A percentile compares a stretch with the other conserved stretches of the same genome.
These are phyloP conservation scores for Candida silvicultrix DNA, from an alignment of 805 yeast species.

Conservation along the genomic window DNA sequence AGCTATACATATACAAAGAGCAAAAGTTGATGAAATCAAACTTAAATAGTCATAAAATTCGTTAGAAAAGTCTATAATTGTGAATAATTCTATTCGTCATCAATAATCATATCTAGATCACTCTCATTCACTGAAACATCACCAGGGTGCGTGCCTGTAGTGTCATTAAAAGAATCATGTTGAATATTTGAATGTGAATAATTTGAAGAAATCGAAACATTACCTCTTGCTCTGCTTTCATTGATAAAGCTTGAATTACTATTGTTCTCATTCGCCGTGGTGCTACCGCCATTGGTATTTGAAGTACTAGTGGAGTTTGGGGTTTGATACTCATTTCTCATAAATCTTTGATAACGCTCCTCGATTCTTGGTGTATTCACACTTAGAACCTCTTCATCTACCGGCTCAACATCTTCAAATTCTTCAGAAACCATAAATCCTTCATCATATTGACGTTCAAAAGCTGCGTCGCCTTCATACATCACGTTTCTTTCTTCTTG, in stretches of 20 bases:
- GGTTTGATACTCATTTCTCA: constrained; percentile 6
- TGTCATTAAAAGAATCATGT: constrained; percentile 8
- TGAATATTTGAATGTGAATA: constrained; percentile 14
- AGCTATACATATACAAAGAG: constrained; percentile 72
- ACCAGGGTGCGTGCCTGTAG: constrained; percentile 9
- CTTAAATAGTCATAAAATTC: constrained; percentile 2
- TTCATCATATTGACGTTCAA: constrained; percentile 15
- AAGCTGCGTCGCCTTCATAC: constrained; percentile 12
- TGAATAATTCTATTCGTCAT: constrained; percentile 20
- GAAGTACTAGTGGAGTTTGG: not conserved
- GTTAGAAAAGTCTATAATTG: constrained; percentile 3
- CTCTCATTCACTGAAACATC: constrained; percentile 26
- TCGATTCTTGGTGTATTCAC: constrained; percentile 2
- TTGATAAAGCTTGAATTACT: constrained; percentile 19
- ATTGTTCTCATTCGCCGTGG: constrained; percentile 18
- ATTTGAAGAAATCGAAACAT: constrained; percentile 4
- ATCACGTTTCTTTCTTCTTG: constrained; percentile 16
- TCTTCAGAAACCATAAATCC: constrained; percentile 32
- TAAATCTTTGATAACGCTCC: not conserved
- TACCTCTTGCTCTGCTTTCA: constrained; percentile 16
- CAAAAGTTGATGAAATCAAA: constrained; percentile 63
- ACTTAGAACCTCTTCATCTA: not conserved
- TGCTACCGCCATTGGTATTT: constrained; percentile 7
- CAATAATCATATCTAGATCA: constrained; percentile 39
- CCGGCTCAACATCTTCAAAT: constrained; percentile 25